Conservation (phyloP, 192 early-diverging fungal species). For the Allomyces macrogynus region DNA sequence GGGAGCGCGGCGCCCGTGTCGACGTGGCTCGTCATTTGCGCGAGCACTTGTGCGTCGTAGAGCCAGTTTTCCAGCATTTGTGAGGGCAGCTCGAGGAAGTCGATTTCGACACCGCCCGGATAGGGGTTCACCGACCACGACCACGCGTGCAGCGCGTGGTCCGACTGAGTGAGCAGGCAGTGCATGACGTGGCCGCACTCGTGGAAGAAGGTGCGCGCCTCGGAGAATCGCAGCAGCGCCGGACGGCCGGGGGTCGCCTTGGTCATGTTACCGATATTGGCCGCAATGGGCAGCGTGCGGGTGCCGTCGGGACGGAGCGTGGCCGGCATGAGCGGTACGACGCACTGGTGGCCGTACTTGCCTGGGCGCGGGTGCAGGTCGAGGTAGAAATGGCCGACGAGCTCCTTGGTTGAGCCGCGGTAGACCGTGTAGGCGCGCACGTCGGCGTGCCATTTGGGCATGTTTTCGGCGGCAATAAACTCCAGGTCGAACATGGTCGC, state of each 20-base stretch:
- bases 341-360: constrained; percentile 7
- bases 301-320: not conserved
- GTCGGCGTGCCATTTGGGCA: not conserved
- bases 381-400: not conserved
- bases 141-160: constrained; percentile 1
- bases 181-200: constrained; percentile 7
- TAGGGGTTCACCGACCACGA: constrained; percentile 6
- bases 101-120: constrained; percentile 8
- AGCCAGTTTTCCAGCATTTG: constrained; percentile 9
- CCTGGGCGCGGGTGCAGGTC: not conserved
- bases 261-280: not conserved
- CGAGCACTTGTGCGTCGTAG: constrained; percentile 3
- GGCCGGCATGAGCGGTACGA: constrained; percentile 4
- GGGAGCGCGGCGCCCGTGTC: constrained; percentile 1
- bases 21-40: constrained; percentile 1
- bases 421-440: not conserved
- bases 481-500: not conserved
- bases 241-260: not conserved
- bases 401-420: not conserved
- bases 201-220: constrained; percentile 6
- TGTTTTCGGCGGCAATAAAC: not conserved
- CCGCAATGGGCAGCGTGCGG: not conserved
- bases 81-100: constrained; percentile 5
- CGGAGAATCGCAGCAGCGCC: not conserved
- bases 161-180: not conserved